phyloP scores from a whole-genome alignment of 306 rosid species.

The Vigna nakashimae region DNA sequence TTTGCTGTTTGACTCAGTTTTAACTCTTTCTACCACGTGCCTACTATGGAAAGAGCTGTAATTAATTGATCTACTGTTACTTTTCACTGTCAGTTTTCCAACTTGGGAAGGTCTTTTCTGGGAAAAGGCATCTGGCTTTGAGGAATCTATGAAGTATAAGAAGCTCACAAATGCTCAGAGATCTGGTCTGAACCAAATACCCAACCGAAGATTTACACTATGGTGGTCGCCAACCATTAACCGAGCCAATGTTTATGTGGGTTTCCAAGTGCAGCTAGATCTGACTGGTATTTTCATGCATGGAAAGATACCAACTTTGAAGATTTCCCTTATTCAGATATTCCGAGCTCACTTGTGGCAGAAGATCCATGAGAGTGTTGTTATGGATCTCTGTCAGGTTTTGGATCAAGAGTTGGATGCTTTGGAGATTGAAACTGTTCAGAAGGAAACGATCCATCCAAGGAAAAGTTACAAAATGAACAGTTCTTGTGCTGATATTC shows the following conservation, averaged over 20 bases:
- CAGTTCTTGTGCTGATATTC: slow-evolving; percentile 97
- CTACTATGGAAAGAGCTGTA: neutral
- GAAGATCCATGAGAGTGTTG: slow-evolving; percentile 99
- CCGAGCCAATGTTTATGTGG: slow-evolving; percentile 98
- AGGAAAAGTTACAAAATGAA: slow-evolving; percentile 99
- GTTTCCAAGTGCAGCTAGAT: slow-evolving; percentile 99
- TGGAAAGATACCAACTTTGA: slow-evolving; percentile 97
- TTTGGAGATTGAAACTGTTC: slow-evolving; percentile 97
- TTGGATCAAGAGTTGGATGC: slow-evolving; percentile 99
- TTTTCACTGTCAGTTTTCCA: slow-evolving; percentile 70
- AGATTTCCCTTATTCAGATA: slow-evolving; percentile 94
- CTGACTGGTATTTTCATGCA: slow-evolving; percentile 99
- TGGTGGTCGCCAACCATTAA: slow-evolving; percentile 99
- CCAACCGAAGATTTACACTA: slow-evolving; percentile 98
- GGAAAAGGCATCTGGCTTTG: slow-evolving; percentile 99
- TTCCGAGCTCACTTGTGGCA: slow-evolving; percentile 99
- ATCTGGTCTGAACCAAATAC: slow-evolving; percentile 99
- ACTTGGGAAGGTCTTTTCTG: slow-evolving; percentile 99
- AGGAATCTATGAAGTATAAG: slow-evolving; percentile 99
- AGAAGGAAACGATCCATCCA: slow-evolving; percentile 98
- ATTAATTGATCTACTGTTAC: slow-evolving; percentile 36
- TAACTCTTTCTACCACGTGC: slow-evolving; percentile 8
- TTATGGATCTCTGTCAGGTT: slow-evolving; percentile 99
- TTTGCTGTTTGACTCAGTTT: neutral
- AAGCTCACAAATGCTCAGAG: slow-evolving; percentile 99